Evolutionary conservation across 371 early-diverging fungal species (phyloP), one percentile per base, ranked within the genome.

Genomic region (Lichtheimia corymbifera): DNA sequence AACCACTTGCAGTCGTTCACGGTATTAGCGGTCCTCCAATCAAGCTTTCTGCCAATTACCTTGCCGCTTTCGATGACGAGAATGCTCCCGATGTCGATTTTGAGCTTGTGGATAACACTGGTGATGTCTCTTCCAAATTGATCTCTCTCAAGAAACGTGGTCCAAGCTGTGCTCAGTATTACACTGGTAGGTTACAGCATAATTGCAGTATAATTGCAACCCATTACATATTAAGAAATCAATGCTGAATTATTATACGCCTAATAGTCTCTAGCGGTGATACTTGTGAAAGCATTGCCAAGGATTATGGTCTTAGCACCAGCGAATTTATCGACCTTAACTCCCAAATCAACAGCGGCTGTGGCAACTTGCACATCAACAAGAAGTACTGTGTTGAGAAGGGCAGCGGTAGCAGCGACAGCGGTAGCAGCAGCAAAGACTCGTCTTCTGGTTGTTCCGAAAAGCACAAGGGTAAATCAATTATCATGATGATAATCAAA

Each of bases 351-450:
- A 74, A 77, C 55, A 44, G 51, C 47, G 47, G 66, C 5, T 76
- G 76, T 61, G 63, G 71, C 9, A 77, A 77, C 47, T 50, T 77
- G 50, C 66, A 70, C 53, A 63, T 59, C 63, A 71, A 71, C 22
- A 74, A 73, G 50, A 68, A 66, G 15, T 76, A 76, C 58, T 76
- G 76, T 58, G 71, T 76, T 25, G 45, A 57, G 45, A 53, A 45
- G 13, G 63, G 67, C 5, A 49, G 58, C 13, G 30, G 50, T 5
- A 49, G 58, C 13, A 22, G 50, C 35, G 7, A 7, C 28, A 28
- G 28, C 7, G 28, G 7, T 4, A 35, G 35, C 11, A 35, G 35
- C 35, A 27, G 27, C 43, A 35, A 35, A 25, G 15, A 30, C 12
- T 28, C 53, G 13, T 41, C 63, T 45, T 52, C 28, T 35, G 53